phyloP scores from a whole-genome alignment of 768 basidiomycete species.

The Suillus americanus region DNA sequence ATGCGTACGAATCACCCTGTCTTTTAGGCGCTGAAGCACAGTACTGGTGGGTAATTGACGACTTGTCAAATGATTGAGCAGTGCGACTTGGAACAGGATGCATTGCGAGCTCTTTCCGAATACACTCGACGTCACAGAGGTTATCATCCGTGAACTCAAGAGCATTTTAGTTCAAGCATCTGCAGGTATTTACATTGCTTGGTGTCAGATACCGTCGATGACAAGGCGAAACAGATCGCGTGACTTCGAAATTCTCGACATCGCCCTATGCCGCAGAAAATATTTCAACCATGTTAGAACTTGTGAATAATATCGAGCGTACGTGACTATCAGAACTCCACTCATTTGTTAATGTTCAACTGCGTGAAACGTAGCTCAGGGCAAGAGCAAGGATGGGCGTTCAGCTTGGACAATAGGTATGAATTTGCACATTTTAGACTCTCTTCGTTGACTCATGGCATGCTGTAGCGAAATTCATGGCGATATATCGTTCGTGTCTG shows the following conservation, averaged over 20 bases:
- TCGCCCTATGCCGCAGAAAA: constrained; percentile 25
- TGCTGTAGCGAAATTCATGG: constrained; percentile 28
- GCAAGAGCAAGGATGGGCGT: constrained; percentile 10
- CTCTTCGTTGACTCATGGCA: neutral
- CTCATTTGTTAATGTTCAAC: neutral
- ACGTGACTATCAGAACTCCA: neutral
- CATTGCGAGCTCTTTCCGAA: constrained; percentile 33
- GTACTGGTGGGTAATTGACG: constrained; percentile 24
- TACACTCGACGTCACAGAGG: constrained; percentile 19
- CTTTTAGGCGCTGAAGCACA: constrained; percentile 27
- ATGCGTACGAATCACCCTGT: constrained; percentile 4
- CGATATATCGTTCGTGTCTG: constrained; percentile 26
- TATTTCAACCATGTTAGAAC: constrained; percentile 25
- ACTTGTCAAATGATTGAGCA: neutral
- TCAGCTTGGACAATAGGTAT: constrained; percentile 29
- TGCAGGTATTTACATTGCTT: constrained; percentile 17
- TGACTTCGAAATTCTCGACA: constrained; percentile 32
- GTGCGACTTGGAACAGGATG: constrained; percentile 15
- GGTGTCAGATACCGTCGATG: neutral
- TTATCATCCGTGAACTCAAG: constrained; percentile 20
- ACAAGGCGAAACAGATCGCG: constrained; percentile 19
- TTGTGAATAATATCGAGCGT: constrained; percentile 31
- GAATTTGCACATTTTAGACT: neutral
- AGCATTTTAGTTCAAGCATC: constrained; percentile 26
- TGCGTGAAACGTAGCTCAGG: neutral